These are phyloP conservation scores for Apiospora hydei DNA, from an alignment of 2,329 filamentous ascomycete genomes.

Conservation along the genomic window DNA sequence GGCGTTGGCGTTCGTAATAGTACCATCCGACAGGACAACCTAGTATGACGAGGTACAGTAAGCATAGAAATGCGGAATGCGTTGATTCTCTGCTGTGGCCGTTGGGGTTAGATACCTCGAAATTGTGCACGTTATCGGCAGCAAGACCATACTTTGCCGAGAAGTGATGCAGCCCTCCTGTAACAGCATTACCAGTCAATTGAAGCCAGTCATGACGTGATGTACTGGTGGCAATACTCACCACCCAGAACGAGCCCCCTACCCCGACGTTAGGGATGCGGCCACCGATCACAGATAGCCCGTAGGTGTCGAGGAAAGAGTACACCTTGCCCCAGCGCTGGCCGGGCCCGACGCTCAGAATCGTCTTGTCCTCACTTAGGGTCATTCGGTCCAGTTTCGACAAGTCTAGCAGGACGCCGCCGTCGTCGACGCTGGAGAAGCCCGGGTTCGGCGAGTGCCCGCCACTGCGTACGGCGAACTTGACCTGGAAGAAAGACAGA, in stretches of 20 bases:
- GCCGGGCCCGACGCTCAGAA: slow-evolving; percentile 41
- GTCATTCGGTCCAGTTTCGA: slow-evolving; percentile 32
- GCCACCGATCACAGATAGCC: slow-evolving; percentile 30
- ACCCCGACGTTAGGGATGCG: slow-evolving; percentile 37
- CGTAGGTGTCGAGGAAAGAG: slow-evolving; percentile 31
- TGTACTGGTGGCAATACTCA: neutral
- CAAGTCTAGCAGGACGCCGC: slow-evolving; percentile 37
- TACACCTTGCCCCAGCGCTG: slow-evolving; percentile 33
- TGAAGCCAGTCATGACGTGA: neutral
- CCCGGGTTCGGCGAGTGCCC: slow-evolving; percentile 34
- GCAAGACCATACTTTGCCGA: slow-evolving; percentile 53
- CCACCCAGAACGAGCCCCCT: slow-evolving; percentile 33
- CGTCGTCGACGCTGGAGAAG: slow-evolving; percentile 26
- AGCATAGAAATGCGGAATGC: neutral
- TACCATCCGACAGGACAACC: slow-evolving; percentile 53
- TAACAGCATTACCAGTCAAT: too few relatives aligned
- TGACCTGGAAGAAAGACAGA: slow-evolving; percentile 29
- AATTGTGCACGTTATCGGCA: slow-evolving; percentile 31
- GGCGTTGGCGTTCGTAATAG: slow-evolving; percentile 48
- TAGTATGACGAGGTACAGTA: slow-evolving; percentile 30
- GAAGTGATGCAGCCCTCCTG: neutral
- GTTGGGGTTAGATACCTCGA: neutral
- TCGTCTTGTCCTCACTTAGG: slow-evolving; percentile 31
- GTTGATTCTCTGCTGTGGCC: neutral
- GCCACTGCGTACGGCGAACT: slow-evolving; percentile 31